Base-by-base conservation (phyloP, 495 filamentous ascomycete species). In the Podospora pseudocomata region DNA sequence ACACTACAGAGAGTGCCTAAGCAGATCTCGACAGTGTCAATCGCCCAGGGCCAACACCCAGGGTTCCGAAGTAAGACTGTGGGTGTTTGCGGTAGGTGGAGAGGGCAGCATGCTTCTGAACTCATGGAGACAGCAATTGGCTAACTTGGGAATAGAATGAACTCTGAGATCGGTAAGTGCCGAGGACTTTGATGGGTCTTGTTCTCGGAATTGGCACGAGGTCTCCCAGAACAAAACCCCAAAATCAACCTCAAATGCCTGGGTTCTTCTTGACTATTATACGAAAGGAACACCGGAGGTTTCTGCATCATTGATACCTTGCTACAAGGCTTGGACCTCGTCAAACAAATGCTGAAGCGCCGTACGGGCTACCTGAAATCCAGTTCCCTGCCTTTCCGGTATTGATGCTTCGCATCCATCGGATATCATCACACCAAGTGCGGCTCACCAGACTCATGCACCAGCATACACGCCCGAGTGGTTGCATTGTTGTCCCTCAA, bases 11-110 rank as follows among this genome's bases (percentile, higher is more conserved):
- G 60, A 23, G 32, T 32, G 26, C 66, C 62, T 44, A 73, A 58
- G 28, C 26, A 44, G 62, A 75, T 76, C 60, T 76, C 73, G 6
- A 69, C 30, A 13, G 57, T 53, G 19, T 76, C 73, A 32, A 63
- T 13, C 23, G 54, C 16, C 60, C 63, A 63, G 28, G 20, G 34
- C 63, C 71, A 66, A 16, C 30, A 64, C 3, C 23, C 57, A 20
- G 26, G 13, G 5, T 58, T 58, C 23, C 23, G 55, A 58, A 5
- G 23, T 58, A 19, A 58, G 23, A 26, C 55, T 49, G 32, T 61
- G 53, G 19, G 28, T 23, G 44, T n/a, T 19, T 53, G 27, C 11
- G 54, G 20, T 6, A 28, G 67, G 11, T 65, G 62, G 34, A 34
- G 64, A 11, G 67, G 62, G 23, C 63, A 63, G 59, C 72, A 76